These are phyloP conservation scores for Daldinia grandis DNA, from an alignment of 495 filamentous ascomycete species.

Conservation along the genomic window DNA sequence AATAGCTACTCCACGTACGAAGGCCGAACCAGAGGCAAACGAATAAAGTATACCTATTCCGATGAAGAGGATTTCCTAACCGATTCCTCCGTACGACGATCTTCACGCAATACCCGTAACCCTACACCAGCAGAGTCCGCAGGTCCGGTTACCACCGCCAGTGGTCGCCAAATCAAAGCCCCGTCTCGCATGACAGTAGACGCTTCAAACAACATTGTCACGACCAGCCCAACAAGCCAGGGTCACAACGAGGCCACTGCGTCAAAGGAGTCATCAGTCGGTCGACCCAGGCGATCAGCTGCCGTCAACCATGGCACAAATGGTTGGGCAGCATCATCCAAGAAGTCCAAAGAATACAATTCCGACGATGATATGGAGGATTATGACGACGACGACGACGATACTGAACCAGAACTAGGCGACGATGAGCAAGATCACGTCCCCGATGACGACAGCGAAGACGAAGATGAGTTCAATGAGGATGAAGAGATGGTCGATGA, in stretches of 20 bases:
- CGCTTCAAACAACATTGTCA: slow-evolving; percentile 53
- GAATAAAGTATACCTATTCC: slow-evolving; percentile 94
- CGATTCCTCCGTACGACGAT: slow-evolving; percentile 73
- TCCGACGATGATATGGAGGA: slow-evolving; percentile 74
- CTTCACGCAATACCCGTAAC: slow-evolving; percentile 75
- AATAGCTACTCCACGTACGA: slow-evolving; percentile 93
- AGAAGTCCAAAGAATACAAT: slow-evolving; percentile 72
- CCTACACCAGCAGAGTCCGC: slow-evolving; percentile 73
- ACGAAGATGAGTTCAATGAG: slow-evolving; percentile 64
- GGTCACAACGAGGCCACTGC: slow-evolving; percentile 46
- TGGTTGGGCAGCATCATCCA: slow-evolving; percentile 61
- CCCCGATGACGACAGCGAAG: slow-evolving; percentile 56
- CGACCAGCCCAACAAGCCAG: slow-evolving; percentile 49
- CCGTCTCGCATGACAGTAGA: slow-evolving; percentile 83
- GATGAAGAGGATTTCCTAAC: slow-evolving; percentile 83
- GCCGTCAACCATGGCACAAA: slow-evolving; percentile 55
- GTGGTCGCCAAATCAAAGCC: slow-evolving; percentile 85
- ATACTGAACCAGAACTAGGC: slow-evolving; percentile 65
- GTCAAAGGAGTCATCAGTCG: slow-evolving; percentile 43
- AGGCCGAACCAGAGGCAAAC: slow-evolving; percentile 93
- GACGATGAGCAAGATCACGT: slow-evolving; percentile 67
- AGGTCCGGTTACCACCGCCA: slow-evolving; percentile 87
- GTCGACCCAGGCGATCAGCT: slow-evolving; percentile 51
- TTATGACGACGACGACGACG: slow-evolving; percentile 65
- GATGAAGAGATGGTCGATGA: slow-evolving; percentile 65